Evolutionary conservation across 2,329 filamentous ascomycete species (phyloP).

Genomic region (Diaporthe australafricana): DNA sequence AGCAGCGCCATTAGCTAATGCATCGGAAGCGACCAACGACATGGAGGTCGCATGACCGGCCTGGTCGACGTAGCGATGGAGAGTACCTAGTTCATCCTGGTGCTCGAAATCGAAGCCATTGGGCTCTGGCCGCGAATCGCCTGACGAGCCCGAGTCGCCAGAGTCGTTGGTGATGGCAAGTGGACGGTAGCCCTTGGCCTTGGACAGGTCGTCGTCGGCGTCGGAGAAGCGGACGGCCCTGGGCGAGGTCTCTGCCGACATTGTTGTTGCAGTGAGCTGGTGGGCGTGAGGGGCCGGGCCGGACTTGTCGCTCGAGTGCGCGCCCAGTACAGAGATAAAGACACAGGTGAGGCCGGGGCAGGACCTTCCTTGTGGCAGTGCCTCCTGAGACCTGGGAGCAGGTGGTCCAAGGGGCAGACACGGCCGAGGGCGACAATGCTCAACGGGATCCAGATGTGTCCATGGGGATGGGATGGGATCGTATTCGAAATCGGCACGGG

Average conservation of each 20-base stretch:
- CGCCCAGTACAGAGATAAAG: neutral
- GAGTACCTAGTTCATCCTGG: conserved; percentile 60
- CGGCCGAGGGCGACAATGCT: conserved; percentile 24
- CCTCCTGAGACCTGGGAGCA: neutral
- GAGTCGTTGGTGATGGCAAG: conserved; percentile 55
- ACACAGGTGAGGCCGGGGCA: neutral
- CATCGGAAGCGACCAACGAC: conserved; percentile 55
- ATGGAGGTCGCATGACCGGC: conserved; percentile 54
- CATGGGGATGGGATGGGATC: conserved; percentile 9
- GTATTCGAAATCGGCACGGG: conserved; percentile 26
- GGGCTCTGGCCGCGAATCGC: conserved; percentile 57
- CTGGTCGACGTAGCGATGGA: conserved; percentile 57
- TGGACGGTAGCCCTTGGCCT: conserved; percentile 52
- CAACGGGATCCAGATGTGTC: conserved; percentile 28
- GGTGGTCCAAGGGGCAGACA: conserved; percentile 17
- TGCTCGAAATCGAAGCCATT: conserved; percentile 56
- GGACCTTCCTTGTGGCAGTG: conserved; percentile 3
- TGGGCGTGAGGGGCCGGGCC: neutral
- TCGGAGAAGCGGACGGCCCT: conserved; percentile 68
- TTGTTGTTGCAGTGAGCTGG: conserved; percentile 33
- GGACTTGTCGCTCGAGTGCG: neutral
- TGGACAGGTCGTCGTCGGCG: conserved; percentile 57
- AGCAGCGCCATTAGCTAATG: conserved; percentile 54
- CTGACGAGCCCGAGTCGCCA: conserved; percentile 60
- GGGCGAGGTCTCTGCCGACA: conserved; percentile 62